Evolutionary conservation across 176 grass and related monocot species (phyloP), one percentile per base, ranked within the genome.

Genomic region (Raddia distichophylla): DNA sequence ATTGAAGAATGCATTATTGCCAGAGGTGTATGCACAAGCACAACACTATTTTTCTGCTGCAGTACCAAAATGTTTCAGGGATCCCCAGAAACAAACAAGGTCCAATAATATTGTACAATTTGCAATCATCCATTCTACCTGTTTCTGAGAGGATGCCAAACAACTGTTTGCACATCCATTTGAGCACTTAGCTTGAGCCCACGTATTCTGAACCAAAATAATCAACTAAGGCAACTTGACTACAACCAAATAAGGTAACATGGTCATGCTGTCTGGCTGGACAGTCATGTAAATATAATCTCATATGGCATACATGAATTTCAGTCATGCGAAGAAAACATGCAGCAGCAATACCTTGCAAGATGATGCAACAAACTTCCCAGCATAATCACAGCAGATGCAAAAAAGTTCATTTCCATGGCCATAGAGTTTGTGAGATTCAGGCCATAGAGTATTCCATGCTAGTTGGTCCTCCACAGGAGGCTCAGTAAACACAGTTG

Each of bases 391-490:
- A 45, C 91, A 95, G 78, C 91, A 99, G 43, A 99, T 56, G 8
- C 89, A 90, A 71, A 95, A 95, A 52, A 99, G 85, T 83, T 95
- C 89, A 3, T 99, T 99, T 54, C 96, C 96, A 82, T 99, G 96
- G 46, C 96, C 96, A 86, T 95, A 95, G 48, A 99, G 87, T 89
- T 99, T 99, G 79, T 95, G 96, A 33, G 96, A 88, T 86, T 99
- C 96, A 80, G 96, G 93, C 96, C 93, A 99, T 53, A 99, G 83
- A 34, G 93, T 95, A 91, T 99, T 86, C 90, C 90, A 93, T 37
- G 89, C 90, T 71, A 99, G 88, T 85, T 99, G 87, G 54, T 99
- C 96, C 82, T 99, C 96, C 8, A 99, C 85, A 80, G 96, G 96
- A 73, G 96, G 93, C 53, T 89, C 82, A 62, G 84, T 91, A 69